Evolutionary conservation across 2,329 filamentous ascomycete genomes (phyloP), one percentile per base, ranked within the genome.

Genomic region (Teratosphaeria gauchensis): DNA sequence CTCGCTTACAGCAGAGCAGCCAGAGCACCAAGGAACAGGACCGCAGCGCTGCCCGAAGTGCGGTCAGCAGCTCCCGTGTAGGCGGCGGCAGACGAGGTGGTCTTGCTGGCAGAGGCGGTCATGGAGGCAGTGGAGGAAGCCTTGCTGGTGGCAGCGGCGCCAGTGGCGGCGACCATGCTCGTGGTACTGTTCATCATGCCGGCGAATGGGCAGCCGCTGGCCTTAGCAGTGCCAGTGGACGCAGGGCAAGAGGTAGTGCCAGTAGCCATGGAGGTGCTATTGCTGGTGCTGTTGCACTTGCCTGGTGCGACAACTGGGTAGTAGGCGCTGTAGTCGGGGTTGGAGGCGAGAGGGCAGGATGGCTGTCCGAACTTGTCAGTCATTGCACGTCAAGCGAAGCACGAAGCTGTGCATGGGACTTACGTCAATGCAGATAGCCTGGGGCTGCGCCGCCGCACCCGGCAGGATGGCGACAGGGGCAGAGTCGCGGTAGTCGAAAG

Each of bases 351-450:
- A 5, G 42, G 42, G 42, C 42, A 48, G n/a, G 42, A 48, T 5
- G 42, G 19, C 42, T 48, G 19, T 21, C 2, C 6, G 42, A 48
- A 2, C 16, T 21, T 11, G 16, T 48, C 7, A 48, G 42, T 19
- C 16, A 21, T n/a, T 8, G 19, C 14, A 7, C n/a, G 42, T 21
- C 19, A 7, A 24, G n/a, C 42, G 42, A 19, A 35, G 14, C 33
- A 21, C 6, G n/a, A 48, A 19, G 16, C 9, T 21, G 19, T 19
- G n/a, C 5, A 11, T 8, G 28, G 21, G 1, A 63, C 62, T 61
- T 55, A 66, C 71, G 46, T 75, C 76, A 63, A 78, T 78, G 73
- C 83, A 85, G 63, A 85, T 82, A 57, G 78, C 74, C 70, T 85
- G 81, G 24, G 81, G 72, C 65, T 80, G 74, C 9, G 75, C 60